Percentiles rank a stretch among this genome's conserved stretches.
Conservation (phyloP, 2,329 filamentous ascomycete species). For the Metarhizium anisopliae region DNA sequence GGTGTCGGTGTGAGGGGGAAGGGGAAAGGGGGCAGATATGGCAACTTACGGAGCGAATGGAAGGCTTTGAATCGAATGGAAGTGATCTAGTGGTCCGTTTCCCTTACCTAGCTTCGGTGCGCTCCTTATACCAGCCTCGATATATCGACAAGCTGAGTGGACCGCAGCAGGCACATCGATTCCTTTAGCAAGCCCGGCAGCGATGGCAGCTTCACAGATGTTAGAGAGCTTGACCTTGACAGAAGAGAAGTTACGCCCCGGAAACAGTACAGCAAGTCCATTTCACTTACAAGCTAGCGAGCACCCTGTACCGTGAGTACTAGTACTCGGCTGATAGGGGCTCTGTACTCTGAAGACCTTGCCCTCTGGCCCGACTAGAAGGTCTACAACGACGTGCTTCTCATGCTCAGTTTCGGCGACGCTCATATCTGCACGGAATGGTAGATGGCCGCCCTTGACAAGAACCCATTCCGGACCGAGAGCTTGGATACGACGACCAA, state of each 20-base stretch:
- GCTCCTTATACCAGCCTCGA: conserved; percentile 61
- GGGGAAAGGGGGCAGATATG: no score
- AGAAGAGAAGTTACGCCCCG: no score
- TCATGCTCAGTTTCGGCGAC: conserved; percentile 51
- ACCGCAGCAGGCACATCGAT: conserved; percentile 50
- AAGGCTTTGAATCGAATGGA: conserved; percentile 59
- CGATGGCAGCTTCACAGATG: conserved; percentile 53
- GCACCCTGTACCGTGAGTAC: conserved; percentile 93
- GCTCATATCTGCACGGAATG: conserved; percentile 55
- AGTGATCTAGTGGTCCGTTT: conserved; percentile 68
- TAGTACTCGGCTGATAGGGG: conserved; percentile 61
- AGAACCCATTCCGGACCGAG: conserved; percentile 75
- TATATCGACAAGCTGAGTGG: conserved; percentile 58
- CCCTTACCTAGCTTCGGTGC: conserved; percentile 56
- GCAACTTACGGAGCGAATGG: conserved; percentile 55
- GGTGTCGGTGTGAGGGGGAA: neutral
- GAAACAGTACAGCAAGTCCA: neutral
- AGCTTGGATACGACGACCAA: conserved; percentile 56
- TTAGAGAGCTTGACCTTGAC: neutral
- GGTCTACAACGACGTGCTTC: conserved; percentile 61
- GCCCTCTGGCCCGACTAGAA: conserved; percentile 55
- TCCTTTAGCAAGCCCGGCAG: conserved; percentile 59
- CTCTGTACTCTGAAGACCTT: conserved; percentile 57
- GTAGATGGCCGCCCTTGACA: conserved; percentile 85
- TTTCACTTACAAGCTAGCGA: conserved; percentile 68